These are phyloP conservation scores for Cercospora berteroae DNA, from an alignment of 2,329 filamentous ascomycete species.

Conservation along the genomic window DNA sequence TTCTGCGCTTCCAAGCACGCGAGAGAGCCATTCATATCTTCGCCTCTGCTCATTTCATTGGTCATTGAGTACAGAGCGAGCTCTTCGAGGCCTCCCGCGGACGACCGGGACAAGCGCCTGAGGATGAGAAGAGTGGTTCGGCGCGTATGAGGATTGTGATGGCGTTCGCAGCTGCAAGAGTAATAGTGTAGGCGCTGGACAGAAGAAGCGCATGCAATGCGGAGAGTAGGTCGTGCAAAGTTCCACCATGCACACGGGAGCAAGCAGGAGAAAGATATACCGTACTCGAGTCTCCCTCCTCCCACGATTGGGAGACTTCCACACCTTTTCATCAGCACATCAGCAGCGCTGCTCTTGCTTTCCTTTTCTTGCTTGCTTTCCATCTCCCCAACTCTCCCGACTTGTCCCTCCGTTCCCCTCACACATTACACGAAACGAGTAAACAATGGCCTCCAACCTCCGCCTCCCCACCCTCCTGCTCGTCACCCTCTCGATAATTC, in stretches of 20 bases:
- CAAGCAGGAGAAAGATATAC: too few species aligned
- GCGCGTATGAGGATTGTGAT: conserved; percentile 1
- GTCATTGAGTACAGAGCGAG: neutral
- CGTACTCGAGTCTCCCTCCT: too few species aligned
- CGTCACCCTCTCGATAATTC: conserved; percentile 34
- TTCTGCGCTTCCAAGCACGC: neutral
- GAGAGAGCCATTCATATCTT: neutral
- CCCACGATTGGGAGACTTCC: too few species aligned
- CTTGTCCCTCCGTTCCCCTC: too few species aligned
- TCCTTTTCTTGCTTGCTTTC: too few species aligned
- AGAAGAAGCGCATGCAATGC: neutral
- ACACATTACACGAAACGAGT: neutral
- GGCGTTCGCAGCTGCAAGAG: neutral
- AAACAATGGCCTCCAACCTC: conserved; percentile 21
- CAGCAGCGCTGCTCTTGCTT: too few species aligned
- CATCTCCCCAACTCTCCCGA: too few species aligned
- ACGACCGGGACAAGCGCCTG: neutral
- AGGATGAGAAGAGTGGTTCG: neutral
- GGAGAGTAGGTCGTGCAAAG: too few species aligned
- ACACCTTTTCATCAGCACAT: too few species aligned
- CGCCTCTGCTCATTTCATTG: neutral
- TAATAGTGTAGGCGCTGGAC: neutral
- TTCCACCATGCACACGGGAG: too few species aligned
- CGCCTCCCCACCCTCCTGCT: conserved; percentile 30
- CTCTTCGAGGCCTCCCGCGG: neutral